Conservation (phyloP, 805 yeast species). For the Lipomyces spencermartinsiae region DNA sequence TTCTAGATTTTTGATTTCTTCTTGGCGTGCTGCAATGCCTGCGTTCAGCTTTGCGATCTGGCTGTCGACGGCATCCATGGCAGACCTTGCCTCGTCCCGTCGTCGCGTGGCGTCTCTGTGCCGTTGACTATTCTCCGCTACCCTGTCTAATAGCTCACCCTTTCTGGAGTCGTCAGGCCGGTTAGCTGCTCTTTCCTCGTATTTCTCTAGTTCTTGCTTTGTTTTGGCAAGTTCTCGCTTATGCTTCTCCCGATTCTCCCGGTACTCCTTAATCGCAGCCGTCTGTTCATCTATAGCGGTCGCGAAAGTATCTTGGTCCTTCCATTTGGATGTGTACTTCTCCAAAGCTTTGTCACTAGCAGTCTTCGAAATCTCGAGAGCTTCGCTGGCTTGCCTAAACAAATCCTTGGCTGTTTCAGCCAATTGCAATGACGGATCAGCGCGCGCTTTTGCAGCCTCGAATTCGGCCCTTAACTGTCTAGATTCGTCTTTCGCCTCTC, state of each 20-base stretch:
- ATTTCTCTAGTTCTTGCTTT: constrained; percentile 17
- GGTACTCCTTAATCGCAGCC: constrained; percentile 7
- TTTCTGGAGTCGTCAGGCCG: constrained; percentile 7
- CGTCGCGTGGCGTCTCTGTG: background rate
- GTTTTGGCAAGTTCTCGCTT: constrained; percentile 1
- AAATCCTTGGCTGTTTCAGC: constrained; percentile 44
- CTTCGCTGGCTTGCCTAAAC: constrained; percentile 47
- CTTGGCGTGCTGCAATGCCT: background rate
- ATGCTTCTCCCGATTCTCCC: constrained; percentile 50
- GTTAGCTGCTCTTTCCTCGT: background rate
- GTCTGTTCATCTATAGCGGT: constrained; percentile 13
- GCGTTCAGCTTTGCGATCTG: background rate
- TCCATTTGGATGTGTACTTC: background rate
- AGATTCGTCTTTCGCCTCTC: constrained; percentile 45
- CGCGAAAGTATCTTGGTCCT: constrained; percentile 16
- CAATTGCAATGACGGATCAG: constrained; percentile 46
- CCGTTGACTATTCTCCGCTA: background rate
- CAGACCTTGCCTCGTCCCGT: background rate
- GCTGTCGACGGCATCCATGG: constrained; percentile 5
- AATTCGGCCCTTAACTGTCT: constrained; percentile 23
- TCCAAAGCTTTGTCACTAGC: constrained; percentile 46
- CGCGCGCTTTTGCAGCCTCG: constrained; percentile 11
- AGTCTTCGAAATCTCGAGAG: constrained; percentile 43
- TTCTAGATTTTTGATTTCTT: constrained; percentile 3
- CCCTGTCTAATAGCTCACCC: background rate